Percentiles rank a stretch among this genome's conserved stretches.
Evolutionary conservation across 371 early-diverging fungal species (phyloP).

Genomic region (Hamiltosporidium tvaerminnensis): DNA sequence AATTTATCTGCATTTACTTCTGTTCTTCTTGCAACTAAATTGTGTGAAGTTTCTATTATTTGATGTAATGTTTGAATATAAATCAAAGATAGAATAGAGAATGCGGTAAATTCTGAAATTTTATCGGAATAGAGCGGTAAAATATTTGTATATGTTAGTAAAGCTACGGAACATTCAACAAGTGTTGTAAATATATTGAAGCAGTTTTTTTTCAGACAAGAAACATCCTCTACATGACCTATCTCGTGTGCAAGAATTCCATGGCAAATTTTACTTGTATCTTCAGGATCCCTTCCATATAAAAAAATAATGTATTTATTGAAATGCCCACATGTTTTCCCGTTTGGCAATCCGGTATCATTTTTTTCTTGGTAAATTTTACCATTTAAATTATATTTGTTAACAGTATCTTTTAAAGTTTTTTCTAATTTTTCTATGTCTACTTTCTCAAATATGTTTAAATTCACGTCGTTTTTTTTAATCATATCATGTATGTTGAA

Average conservation of each 20-base stretch:
- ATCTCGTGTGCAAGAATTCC: constrained; percentile 51
- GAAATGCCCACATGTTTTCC: constrained; percentile 44
- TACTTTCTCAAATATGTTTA: background rate
- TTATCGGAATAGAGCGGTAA: background rate
- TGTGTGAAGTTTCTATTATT: constrained; percentile 40
- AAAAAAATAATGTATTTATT: constrained; percentile 31
- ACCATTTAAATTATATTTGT: constrained; percentile 17
- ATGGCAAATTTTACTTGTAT: constrained; percentile 26
- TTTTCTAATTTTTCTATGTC: constrained; percentile 14
- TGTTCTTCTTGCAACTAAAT: constrained; percentile 41
- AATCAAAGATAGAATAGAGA: constrained; percentile 36
- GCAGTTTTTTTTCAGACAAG: constrained; percentile 40
- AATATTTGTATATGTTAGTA: constrained; percentile 17
- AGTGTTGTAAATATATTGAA: constrained; percentile 14
- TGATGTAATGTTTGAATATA: constrained; percentile 28
- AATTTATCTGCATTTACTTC: constrained; percentile 49
- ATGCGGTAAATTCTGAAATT: constrained; percentile 28
- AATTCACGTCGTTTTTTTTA: no score
- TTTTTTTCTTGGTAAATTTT: constrained; percentile 33
- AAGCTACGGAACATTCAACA: constrained; percentile 28
- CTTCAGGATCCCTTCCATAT: constrained; percentile 39
- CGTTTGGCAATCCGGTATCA: constrained; percentile 22
- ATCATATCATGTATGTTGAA: no score
- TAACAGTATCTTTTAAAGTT: constrained; percentile 21
- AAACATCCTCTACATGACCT: constrained; percentile 49